These are phyloP conservation scores for Russula virescens DNA, from an alignment of 768 basidiomycete species.

Conservation along the genomic window DNA sequence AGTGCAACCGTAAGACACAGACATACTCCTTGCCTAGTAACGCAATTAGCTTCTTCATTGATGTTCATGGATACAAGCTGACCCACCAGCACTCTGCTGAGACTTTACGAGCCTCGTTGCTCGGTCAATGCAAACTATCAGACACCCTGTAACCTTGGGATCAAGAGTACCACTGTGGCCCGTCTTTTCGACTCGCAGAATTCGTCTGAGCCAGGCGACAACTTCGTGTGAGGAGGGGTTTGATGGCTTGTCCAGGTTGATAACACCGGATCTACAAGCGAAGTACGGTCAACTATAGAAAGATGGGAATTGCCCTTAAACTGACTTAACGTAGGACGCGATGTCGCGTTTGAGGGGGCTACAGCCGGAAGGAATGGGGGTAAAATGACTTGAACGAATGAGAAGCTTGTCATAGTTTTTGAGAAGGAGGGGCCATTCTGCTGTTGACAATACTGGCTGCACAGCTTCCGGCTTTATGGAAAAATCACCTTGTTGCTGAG, in stretches of 20 bases:
- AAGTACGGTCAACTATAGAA: not conserved
- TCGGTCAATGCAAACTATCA: conserved; percentile 98
- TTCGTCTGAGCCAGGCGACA: conserved; percentile 97
- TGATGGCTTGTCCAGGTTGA: conserved; percentile 99
- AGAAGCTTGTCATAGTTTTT: conserved; percentile 99
- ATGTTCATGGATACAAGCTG: not conserved
- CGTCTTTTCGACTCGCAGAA: conserved; percentile 94
- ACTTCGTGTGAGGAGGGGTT: conserved; percentile 99
- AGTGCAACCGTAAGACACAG: conserved; percentile 90
- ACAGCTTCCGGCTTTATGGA: conserved; percentile 73
- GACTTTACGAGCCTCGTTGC: conserved; percentile 97
- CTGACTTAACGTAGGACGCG: conserved; percentile 80
- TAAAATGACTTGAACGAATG: conserved; percentile 93
- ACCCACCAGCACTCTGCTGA: conserved; percentile 92
- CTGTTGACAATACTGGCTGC: conserved; percentile 82
- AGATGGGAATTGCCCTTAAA: not conserved
- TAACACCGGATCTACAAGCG: conserved; percentile 82
- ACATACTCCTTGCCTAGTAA: conserved; percentile 92
- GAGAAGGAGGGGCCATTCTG: conserved; percentile 93
- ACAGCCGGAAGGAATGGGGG: conserved; percentile 91
- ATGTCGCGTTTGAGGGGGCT: conserved; percentile 96
- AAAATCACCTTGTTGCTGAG: conserved; percentile 70
- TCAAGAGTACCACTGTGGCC: conserved; percentile 98
- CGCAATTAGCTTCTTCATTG: not conserved
- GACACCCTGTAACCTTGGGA: conserved; percentile 97